Percentiles rank a stretch among this genome's conserved stretches.
phyloP scores from a whole-genome alignment of 371 early-diverging fungal genomes.

The Rhizopus delemar region DNA sequence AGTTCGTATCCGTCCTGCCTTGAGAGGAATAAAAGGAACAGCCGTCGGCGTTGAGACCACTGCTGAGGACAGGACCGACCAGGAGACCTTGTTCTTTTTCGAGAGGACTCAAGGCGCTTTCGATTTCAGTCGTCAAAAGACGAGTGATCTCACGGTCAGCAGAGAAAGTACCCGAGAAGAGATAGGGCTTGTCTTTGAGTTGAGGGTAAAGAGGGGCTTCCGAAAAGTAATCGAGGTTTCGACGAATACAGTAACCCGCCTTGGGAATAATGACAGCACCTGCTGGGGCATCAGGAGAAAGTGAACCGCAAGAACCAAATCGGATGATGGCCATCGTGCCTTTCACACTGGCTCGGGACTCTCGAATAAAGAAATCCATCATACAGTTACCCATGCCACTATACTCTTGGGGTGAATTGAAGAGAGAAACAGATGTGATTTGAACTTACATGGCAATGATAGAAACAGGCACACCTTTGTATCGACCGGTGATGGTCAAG shows the following conservation, averaged over 20 bases:
- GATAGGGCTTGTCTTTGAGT: conserved; percentile 59
- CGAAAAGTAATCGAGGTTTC: conserved; percentile 80
- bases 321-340: conserved; percentile 85
- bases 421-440: no score
- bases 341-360: conserved; percentile 80
- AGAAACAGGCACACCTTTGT: conserved; percentile 75
- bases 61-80: conserved; percentile 60
- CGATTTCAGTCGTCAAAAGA: conserved; percentile 41
- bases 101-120: conserved; percentile 28
- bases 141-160: conserved; percentile 66
- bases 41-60: conserved; percentile 81
- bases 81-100: conserved; percentile 19
- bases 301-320: conserved; percentile 90
- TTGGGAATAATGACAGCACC: conserved; percentile 80
- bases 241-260: conserved; percentile 70
- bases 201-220: conserved; percentile 32
- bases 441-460: conserved; percentile 80
- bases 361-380: conserved; percentile 95
- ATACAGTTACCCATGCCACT: conserved; percentile 80
- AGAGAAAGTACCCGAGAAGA: conserved; percentile 60
- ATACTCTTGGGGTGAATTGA: background rate
- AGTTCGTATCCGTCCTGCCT: conserved; percentile 76
- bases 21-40: conserved; percentile 93
- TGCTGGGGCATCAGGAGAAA: conserved; percentile 56
- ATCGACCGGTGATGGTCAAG: conserved; percentile 89